Conservation (phyloP, 2,329 filamentous ascomycete genomes). For the Fusarium liriodendri region DNA sequence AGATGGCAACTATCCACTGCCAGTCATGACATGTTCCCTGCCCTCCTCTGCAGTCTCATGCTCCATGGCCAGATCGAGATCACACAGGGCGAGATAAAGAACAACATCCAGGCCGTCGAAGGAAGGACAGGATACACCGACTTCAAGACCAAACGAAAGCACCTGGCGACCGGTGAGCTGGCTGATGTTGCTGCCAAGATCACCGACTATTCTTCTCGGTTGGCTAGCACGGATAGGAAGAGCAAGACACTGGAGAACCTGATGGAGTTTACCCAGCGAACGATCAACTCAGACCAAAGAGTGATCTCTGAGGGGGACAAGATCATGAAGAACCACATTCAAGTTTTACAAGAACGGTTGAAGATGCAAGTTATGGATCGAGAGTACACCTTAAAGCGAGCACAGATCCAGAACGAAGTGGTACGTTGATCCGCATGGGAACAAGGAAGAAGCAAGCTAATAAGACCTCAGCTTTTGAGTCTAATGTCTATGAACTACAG, state of each 20-base stretch:
- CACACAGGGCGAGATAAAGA: constrained; percentile 48
- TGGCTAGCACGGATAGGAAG: constrained; percentile 53
- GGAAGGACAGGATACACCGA: constrained; percentile 49
- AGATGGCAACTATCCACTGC: constrained; percentile 45
- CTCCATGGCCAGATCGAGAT: constrained; percentile 49
- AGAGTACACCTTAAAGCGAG: constrained; percentile 50
- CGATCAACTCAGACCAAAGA: neutral
- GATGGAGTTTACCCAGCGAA: constrained; percentile 46
- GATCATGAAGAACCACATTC: constrained; percentile 43
- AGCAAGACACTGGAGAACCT: constrained; percentile 49
- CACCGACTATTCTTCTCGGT: constrained; percentile 49
- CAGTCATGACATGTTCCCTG: constrained; percentile 50
- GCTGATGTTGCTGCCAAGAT: constrained; percentile 48
- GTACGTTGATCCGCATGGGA: constrained; percentile 38
- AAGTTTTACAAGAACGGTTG: constrained; percentile 47
- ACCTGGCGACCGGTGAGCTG: constrained; percentile 44
- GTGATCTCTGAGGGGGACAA: constrained; percentile 12
- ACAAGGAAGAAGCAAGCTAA: neutral
- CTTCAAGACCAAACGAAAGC: constrained; percentile 45
- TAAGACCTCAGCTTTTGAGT: constrained; percentile 49
- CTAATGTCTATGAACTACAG: constrained; percentile 53
- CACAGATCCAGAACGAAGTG: constrained; percentile 54
- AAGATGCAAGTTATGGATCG: constrained; percentile 52
- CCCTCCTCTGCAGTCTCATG: constrained; percentile 48
- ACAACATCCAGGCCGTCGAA: constrained; percentile 49